Evolutionary conservation across 805 yeast genomes (phyloP).

Genomic region (Saccharomyces jurei): DNA sequence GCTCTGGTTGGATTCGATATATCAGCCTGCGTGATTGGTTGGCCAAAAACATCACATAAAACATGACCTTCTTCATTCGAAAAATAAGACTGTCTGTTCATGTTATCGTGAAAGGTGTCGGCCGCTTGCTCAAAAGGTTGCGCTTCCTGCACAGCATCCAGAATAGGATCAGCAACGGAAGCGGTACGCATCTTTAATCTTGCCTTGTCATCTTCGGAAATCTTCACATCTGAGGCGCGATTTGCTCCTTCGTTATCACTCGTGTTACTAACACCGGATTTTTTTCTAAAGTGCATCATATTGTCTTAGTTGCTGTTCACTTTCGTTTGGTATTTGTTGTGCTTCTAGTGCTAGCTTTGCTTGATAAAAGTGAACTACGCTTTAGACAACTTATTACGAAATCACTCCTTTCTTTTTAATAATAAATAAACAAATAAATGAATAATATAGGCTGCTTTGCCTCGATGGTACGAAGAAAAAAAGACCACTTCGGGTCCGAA

Average conservation of each 20-base stretch:
- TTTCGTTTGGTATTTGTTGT: neutral
- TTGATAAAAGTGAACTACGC: neutral
- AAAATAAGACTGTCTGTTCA: conserved; percentile 33
- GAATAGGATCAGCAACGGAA: conserved; percentile 79
- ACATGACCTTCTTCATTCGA: conserved; percentile 39
- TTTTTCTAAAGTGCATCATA: conserved; percentile 42
- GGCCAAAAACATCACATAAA: conserved; percentile 71
- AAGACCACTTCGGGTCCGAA: neutral
- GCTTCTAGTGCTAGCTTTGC: neutral
- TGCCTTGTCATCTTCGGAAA: conserved; percentile 44
- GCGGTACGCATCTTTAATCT: conserved; percentile 58
- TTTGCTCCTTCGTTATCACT: conserved; percentile 25
- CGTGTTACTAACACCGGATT: conserved; percentile 22
- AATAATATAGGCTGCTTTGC: neutral
- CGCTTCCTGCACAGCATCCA: conserved; percentile 87
- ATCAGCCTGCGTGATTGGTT: conserved; percentile 69
- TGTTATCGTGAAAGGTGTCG: conserved; percentile 29
- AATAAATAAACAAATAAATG: neutral
- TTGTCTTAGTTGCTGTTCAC: conserved; percentile 1
- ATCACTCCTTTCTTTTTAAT: neutral
- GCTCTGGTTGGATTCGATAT: conserved; percentile 87
- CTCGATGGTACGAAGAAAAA: neutral
- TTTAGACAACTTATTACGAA: neutral
- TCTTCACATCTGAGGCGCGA: conserved; percentile 31
- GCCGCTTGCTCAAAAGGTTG: conserved; percentile 82